These are phyloP conservation scores for Schrenkiella parvula DNA, from an alignment of 345 rosid species.

Conservation along the genomic window DNA sequence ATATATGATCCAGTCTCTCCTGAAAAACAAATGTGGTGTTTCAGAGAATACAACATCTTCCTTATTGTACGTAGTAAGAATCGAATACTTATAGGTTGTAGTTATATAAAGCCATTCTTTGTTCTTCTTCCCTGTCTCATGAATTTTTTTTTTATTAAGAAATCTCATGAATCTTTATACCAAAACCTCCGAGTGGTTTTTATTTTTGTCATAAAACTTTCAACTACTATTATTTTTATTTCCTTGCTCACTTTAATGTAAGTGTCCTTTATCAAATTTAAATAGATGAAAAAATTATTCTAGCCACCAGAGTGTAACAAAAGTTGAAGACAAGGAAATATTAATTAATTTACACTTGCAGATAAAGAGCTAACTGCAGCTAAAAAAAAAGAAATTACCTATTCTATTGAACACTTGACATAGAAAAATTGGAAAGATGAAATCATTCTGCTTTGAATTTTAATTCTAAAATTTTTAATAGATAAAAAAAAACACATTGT, in stretches of 20 bases:
- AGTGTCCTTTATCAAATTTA: not conserved
- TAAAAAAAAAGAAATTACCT: not conserved
- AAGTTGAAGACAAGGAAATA: not conserved
- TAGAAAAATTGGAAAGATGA: not conserved
- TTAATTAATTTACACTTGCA: slow-evolving; percentile 5
- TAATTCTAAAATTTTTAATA: not conserved
- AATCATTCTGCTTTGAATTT: not conserved
- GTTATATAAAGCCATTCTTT: too few relatives aligned
- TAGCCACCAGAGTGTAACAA: slow-evolving; percentile 3
- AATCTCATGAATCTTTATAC: too few relatives aligned
- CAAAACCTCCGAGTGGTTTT: too few relatives aligned
- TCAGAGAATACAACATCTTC: not conserved
- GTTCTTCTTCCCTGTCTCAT: too few relatives aligned
- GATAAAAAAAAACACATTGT: too few relatives aligned
- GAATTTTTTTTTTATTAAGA: too few relatives aligned
- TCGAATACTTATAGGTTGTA: not conserved
- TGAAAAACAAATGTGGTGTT: not conserved
- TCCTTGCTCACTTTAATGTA: not conserved
- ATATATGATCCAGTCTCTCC: not conserved
- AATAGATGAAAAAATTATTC: not conserved
- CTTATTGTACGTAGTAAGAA: not conserved
- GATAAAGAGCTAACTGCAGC: not conserved
- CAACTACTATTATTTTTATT: not conserved
- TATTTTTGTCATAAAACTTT: not conserved
- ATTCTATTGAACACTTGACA: not conserved